Evolutionary conservation across 2,329 filamentous ascomycete genomes (phyloP).

Genomic region (Colletotrichum coccodes): DNA sequence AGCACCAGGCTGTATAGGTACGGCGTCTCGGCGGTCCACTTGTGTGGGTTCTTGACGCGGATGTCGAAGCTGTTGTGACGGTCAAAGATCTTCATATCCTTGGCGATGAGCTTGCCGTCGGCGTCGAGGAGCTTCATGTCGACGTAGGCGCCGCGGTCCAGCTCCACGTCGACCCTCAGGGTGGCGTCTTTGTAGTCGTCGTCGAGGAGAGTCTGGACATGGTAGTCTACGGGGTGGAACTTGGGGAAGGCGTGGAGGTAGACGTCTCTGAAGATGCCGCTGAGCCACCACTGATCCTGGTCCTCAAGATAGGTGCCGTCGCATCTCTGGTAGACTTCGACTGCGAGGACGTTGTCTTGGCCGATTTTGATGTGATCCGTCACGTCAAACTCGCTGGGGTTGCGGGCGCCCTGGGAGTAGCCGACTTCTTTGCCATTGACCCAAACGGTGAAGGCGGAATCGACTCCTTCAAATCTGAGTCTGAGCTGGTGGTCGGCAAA

Average conservation of each 20-base stretch:
- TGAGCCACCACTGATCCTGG: conserved; percentile 77
- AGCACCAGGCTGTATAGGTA: conserved; percentile 65
- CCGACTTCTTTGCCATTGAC: conserved; percentile 75
- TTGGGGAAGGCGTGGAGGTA: conserved; percentile 70
- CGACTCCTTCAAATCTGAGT: conserved; percentile 80
- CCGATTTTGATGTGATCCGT: conserved; percentile 58
- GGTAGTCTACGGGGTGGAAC: conserved; percentile 65
- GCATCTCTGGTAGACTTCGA: conserved; percentile 78
- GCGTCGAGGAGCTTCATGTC: conserved; percentile 48
- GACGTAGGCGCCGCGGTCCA: conserved; percentile 48
- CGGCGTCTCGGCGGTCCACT: conserved; percentile 78
- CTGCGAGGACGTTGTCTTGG: conserved; percentile 66
- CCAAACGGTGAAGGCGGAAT: conserved; percentile 77
- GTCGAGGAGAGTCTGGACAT: conserved; percentile 66
- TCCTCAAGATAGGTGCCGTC: conserved; percentile 80
- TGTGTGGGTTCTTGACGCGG: conserved; percentile 59
- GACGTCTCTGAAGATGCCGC: conserved; percentile 76
- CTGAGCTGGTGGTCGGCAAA: conserved; percentile 66
- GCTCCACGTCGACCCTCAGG: conserved; percentile 56
- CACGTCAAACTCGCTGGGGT: conserved; percentile 79
- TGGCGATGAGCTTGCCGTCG: conserved; percentile 41
- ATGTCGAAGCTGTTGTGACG: conserved; percentile 54
- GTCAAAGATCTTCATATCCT: conserved; percentile 37
- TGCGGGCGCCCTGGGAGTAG: conserved; percentile 78
- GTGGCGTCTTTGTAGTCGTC: conserved; percentile 62